Conservation (phyloP, 306 rosid species). For the Rosa lucieae region DNA sequence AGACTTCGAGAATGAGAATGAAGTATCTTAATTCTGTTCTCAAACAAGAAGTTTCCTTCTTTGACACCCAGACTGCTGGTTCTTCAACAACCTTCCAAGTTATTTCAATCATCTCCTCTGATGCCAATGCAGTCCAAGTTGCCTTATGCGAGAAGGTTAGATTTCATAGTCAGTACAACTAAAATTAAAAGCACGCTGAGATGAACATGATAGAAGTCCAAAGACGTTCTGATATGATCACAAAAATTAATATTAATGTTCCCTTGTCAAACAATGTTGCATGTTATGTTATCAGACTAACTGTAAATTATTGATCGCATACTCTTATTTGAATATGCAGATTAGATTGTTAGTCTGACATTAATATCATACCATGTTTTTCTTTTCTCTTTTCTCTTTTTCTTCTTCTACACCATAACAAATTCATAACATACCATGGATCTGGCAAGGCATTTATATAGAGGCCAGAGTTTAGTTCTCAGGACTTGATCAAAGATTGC, state of each 20-base stretch:
- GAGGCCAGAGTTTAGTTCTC: background rate
- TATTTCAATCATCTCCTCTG: slow-evolving; percentile 70
- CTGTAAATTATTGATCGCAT: background rate
- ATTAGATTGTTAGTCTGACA: background rate
- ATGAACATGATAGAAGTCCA: background rate
- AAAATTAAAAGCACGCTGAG: background rate
- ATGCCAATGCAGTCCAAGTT: slow-evolving; percentile 80
- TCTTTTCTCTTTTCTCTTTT: background rate
- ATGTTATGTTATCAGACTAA: background rate
- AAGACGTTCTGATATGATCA: background rate
- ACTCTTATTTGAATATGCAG: background rate
- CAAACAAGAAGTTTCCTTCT: slow-evolving; percentile 86
- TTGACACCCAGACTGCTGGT: slow-evolving; percentile 65
- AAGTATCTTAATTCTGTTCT: slow-evolving; percentile 83
- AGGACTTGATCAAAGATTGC: background rate
- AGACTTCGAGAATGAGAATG: slow-evolving; percentile 76
- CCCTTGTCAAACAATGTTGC: background rate
- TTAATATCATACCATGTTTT: background rate
- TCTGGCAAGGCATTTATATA: background rate
- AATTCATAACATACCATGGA: background rate
- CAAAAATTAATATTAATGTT: background rate
- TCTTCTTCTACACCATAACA: background rate
- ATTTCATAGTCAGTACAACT: background rate
- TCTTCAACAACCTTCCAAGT: slow-evolving; percentile 80
- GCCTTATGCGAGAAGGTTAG: slow-evolving; percentile 79